Evolutionary conservation across 352 stramenopile species (phyloP).

Genomic region (Pythium coloratum): DNA sequence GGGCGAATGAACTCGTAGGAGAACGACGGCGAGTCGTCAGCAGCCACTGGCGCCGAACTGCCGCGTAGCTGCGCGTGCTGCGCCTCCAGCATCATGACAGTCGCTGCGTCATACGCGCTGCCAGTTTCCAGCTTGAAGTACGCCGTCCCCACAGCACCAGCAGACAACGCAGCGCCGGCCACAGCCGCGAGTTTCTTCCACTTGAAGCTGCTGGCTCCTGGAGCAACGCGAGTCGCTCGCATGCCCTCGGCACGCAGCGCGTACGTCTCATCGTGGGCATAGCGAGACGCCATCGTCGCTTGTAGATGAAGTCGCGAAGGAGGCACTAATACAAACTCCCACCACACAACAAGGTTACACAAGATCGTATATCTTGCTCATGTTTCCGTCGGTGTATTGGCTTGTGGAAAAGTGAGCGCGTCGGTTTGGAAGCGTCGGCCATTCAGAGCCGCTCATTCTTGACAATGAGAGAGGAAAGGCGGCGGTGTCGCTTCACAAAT

Average conservation of each 20-base stretch:
- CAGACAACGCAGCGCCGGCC: neutral
- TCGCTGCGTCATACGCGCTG: neutral
- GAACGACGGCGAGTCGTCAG: neutral
- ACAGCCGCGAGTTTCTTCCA: conserved; percentile 4
- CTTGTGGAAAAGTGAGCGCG: neutral
- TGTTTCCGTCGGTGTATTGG: neutral
- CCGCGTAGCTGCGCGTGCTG: conserved; percentile 5
- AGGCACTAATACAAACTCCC: too few relatives aligned
- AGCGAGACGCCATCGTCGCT: conserved; percentile 5
- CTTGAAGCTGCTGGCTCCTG: neutral
- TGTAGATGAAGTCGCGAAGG: neutral
- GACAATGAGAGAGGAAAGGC: neutral
- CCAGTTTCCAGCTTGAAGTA: conserved; percentile 1
- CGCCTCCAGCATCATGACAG: neutral
- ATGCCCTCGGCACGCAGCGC: conserved; percentile 1
- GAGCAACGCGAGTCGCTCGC: neutral
- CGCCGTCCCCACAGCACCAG: neutral
- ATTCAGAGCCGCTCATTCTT: neutral
- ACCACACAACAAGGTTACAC: too few relatives aligned
- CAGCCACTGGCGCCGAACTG: neutral
- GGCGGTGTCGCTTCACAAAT: neutral
- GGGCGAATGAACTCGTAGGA: neutral
- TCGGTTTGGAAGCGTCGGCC: conserved; percentile 7
- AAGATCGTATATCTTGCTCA: neutral
- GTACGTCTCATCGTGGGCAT: conserved; percentile 16